These are phyloP conservation scores for Rugosomyces carneus DNA, from an alignment of 1,284 basidiomycete genomes.

Conservation along the genomic window DNA sequence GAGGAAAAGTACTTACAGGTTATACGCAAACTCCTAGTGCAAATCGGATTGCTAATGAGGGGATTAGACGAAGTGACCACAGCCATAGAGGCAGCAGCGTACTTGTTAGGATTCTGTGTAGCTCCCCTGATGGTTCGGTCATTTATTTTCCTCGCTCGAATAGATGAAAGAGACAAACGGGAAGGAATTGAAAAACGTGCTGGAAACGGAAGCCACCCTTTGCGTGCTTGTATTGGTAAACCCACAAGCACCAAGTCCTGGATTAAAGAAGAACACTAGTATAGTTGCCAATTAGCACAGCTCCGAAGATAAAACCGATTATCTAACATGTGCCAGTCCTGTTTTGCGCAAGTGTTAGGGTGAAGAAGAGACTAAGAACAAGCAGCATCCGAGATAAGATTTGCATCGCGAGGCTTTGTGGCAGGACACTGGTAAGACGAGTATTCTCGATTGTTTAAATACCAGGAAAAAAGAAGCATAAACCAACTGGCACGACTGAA, in stretches of 20 bases:
- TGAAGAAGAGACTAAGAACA: background rate
- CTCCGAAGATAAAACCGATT: background rate
- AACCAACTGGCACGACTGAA: background rate
- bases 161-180: conserved; percentile 25
- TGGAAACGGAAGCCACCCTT: conserved; percentile 35
- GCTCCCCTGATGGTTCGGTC: conserved; percentile 8
- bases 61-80: too few relatives aligned
- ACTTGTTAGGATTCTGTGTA: conserved; percentile 24
- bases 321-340: conserved; percentile 5
- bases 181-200: conserved; percentile 30
- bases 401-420: background rate
- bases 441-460: background rate
- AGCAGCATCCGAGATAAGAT: background rate
- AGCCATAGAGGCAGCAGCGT: too few relatives aligned
- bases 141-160: background rate
- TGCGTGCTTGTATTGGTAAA: conserved; percentile 32
- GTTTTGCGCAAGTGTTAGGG: conserved; percentile 1
- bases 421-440: background rate
- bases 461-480: background rate
- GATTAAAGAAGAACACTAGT: conserved; percentile 32
- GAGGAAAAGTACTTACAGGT: too few relatives aligned
- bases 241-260: conserved; percentile 40
- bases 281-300: background rate
- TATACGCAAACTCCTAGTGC: too few relatives aligned
- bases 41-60: too few relatives aligned